Conservation (phyloP, 2,329 filamentous ascomycete species). For the Penicillium sp. region DNA sequence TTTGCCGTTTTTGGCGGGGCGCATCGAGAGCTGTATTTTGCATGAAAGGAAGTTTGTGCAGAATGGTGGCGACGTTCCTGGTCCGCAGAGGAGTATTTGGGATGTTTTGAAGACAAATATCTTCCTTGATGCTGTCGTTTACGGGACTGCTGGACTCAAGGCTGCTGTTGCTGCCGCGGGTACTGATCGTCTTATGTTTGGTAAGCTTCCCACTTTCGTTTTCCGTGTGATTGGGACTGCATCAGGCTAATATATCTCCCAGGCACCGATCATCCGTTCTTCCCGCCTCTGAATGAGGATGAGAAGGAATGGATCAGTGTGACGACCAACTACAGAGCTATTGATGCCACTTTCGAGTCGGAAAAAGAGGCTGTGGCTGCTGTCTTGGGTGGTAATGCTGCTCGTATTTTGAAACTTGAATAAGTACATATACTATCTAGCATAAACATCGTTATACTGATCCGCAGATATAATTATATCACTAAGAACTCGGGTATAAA, state of each 20-base stretch:
- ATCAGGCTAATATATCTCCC: constrained; percentile 4
- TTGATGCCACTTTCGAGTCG: constrained; percentile 34
- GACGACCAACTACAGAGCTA: constrained; percentile 46
- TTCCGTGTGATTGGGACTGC: background rate
- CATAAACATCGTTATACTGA: background rate
- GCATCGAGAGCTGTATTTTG: constrained; percentile 81
- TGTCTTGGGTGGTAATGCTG: constrained; percentile 45
- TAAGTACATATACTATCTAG: background rate
- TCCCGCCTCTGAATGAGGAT: constrained; percentile 38
- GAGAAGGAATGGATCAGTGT: constrained; percentile 45
- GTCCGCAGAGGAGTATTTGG: constrained; percentile 59
- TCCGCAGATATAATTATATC: background rate
- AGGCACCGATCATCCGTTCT: constrained; percentile 48
- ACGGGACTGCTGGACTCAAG: constrained; percentile 58
- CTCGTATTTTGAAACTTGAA: constrained; percentile 40
- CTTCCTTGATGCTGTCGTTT: constrained; percentile 70
- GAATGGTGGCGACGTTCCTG: constrained; percentile 59
- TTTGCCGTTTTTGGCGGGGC: constrained; percentile 80
- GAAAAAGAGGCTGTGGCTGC: constrained; percentile 31
- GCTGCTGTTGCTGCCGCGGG: constrained; percentile 72
- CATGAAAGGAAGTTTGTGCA: constrained; percentile 75
- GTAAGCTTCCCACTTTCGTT: constrained; percentile 19
- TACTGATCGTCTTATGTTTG: constrained; percentile 41
- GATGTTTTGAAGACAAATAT: constrained; percentile 70
- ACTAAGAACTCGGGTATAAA: background rate